These are phyloP conservation scores for Rhizopogon roseolus DNA, from an alignment of 768 basidiomycete species.

Conservation along the genomic window DNA sequence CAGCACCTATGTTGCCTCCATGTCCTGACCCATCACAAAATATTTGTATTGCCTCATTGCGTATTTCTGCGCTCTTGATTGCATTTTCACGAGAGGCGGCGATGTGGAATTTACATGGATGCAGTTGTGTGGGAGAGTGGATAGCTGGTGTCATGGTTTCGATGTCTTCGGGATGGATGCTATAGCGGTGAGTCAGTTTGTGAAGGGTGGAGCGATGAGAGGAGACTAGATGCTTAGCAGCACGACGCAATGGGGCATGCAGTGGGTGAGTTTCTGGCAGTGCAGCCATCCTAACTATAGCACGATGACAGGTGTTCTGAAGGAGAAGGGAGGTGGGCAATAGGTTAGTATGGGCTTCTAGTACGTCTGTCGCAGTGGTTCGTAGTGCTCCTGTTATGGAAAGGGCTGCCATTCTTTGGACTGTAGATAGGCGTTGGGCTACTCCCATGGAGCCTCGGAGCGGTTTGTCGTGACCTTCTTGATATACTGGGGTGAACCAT, in stretches of 20 bases:
- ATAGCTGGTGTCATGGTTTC: constrained; percentile 2
- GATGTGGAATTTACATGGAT: background rate
- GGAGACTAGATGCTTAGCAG: background rate
- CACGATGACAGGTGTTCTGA: background rate
- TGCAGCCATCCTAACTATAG: constrained; percentile 4
- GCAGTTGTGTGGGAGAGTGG: background rate
- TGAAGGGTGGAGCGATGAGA: constrained; percentile 9
- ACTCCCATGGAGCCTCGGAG: too few relatives aligned
- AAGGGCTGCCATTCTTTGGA: too few relatives aligned
- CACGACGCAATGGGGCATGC: background rate
- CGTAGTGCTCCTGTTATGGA: too few relatives aligned
- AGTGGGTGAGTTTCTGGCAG: constrained; percentile 11
- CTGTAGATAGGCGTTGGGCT: too few relatives aligned
- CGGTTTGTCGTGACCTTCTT: too few relatives aligned
- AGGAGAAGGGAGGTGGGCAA: background rate
- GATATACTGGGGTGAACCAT: too few relatives aligned
- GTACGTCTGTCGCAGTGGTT: too few relatives aligned
- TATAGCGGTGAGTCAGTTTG: constrained; percentile 4
- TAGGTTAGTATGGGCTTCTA: too few relatives aligned
- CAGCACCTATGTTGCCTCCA: constrained; percentile 9
- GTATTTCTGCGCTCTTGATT: background rate
- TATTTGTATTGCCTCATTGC: background rate
- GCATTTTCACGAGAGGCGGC: background rate
- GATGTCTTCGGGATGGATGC: background rate
- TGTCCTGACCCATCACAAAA: constrained; percentile 14